Evolutionary conservation across 2,329 filamentous ascomycete genomes (phyloP).

Genomic region (Phoma herbarum): DNA sequence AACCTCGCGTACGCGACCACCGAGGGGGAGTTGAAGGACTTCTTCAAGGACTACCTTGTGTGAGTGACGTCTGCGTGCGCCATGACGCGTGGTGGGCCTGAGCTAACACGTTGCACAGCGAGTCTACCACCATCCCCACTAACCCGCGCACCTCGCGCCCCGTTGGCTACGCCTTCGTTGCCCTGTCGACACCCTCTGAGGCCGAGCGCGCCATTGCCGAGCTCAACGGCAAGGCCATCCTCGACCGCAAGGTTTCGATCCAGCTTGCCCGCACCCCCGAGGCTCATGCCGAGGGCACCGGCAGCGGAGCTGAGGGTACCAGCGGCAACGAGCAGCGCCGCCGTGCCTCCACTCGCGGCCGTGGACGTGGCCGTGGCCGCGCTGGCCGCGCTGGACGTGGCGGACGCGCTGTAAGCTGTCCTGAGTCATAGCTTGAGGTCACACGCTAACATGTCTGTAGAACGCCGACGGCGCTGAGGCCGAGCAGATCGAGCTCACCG

Average conservation of each 20-base stretch:
- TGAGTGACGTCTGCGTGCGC: constrained; percentile 65
- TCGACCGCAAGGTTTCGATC: constrained; percentile 98
- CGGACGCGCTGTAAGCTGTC: constrained; percentile 72
- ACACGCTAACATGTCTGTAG: constrained; percentile 8
- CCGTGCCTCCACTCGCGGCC: constrained; percentile 64
- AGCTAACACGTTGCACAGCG: constrained; percentile 65
- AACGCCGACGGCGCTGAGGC: constrained; percentile 59
- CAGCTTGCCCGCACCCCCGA: constrained; percentile 98
- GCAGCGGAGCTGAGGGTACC: constrained; percentile 76
- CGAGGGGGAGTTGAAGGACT: constrained; percentile 99
- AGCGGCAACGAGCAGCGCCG: constrained; percentile 70
- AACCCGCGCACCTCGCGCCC: constrained; percentile 98
- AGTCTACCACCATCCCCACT: constrained; percentile 98
- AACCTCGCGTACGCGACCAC: constrained; percentile 99
- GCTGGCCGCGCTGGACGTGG: constrained; percentile 69
- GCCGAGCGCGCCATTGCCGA: constrained; percentile 94
- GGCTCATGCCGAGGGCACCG: constrained; percentile 75
- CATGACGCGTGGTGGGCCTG: constrained; percentile 20
- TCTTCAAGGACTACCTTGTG: constrained; percentile 99
- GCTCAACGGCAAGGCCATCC: constrained; percentile 96
- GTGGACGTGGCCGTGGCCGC: constrained; percentile 67
- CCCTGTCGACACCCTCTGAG: constrained; percentile 92
- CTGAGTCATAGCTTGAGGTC: background rate
- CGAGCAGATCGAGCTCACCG: constrained; percentile 56
- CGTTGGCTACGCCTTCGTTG: constrained; percentile 98